Base-by-base conservation (phyloP, 306 rosid species). In the Lathyrus aphaca region DNA sequence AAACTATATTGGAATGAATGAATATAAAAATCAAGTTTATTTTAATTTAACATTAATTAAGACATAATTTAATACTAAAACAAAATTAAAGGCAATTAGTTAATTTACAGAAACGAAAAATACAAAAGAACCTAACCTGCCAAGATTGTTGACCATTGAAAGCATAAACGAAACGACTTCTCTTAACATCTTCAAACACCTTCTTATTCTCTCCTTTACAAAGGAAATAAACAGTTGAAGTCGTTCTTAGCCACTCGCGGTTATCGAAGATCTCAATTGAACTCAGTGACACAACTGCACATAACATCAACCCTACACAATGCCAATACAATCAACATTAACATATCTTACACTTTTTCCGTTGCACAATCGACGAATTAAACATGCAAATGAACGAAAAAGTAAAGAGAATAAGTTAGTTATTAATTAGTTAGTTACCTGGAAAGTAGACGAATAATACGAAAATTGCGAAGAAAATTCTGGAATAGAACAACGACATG, bases 91-190 rank as follows among this genome's bases (percentile, higher is more conserved):
- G 2, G 27, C 27, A 23, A 23, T 23, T 23, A 23, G 3, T 23
- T 25, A 25, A 25, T 25, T 25, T 25, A 30, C 5, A 7, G 7
- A 30, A 30, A 5, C 35, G 35, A 30, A 30, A 29, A 30, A 30
- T 25, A 5, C 1, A 30, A 30, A 35, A 35, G 3, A 35, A 35
- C 10, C 55, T 7, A 77, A 89, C 98, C 98, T 93, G 91, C 98
- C 98, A 93, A 79, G 98, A 90, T 79, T 93, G 97, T 81, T 93
- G 64, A 43, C 86, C 96, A 27, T 75, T 86, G 85, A 90, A 93
- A 68, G 81, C 76, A 70, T 90, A 90, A 50, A 73, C 9, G 57
- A 76, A 70, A 48, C 73, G 74, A 3, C 80, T 43, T 69, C 75
- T 82, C 80, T 81, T 87, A 37, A 93, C 94, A 70, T 88, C 91